Conservation (phyloP, 768 basidiomycete species). For the Phylloporus sp. region DNA sequence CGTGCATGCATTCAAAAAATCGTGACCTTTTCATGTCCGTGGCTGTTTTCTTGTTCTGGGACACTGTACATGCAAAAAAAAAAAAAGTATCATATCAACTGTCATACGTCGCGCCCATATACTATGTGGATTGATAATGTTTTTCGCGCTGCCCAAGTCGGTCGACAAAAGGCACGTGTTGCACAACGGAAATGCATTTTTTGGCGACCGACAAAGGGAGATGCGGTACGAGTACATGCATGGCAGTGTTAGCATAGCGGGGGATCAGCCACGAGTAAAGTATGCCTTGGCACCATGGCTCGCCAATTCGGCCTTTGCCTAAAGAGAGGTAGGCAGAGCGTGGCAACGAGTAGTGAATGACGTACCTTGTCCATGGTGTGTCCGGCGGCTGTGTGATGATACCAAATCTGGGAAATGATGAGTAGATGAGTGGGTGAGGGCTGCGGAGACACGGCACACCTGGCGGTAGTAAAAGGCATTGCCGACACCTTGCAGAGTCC, state of each 20-base stretch:
- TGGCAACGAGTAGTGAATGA: slow-evolving; percentile 3
- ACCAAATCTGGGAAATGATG: slow-evolving; percentile 53
- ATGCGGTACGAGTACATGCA: slow-evolving; percentile 19
- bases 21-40: slow-evolving; percentile 4
- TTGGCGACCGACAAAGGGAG: neutral
- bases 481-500: slow-evolving; percentile 83
- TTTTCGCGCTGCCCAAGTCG: slow-evolving; percentile 63
- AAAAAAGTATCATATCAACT: slow-evolving; percentile 28
- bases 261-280: slow-evolving; percentile 74
- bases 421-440: slow-evolving; percentile 1
- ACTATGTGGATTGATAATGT: slow-evolving; percentile 71
- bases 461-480: slow-evolving; percentile 74
- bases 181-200: no score
- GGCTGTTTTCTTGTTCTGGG: slow-evolving; percentile 12
- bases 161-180: slow-evolving; percentile 7
- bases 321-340: slow-evolving; percentile 9
- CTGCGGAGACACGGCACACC: slow-evolving; percentile 39
- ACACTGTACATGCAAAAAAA: slow-evolving; percentile 17
- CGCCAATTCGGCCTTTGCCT: slow-evolving; percentile 84
- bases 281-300: slow-evolving; percentile 83
- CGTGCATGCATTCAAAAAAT: slow-evolving; percentile 45
- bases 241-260: slow-evolving; percentile 7
- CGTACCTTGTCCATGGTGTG: slow-evolving; percentile 83
- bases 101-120: slow-evolving; percentile 13
- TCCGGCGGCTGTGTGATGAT: slow-evolving; percentile 74